Conservation (phyloP, 352 stramenopile species). For the Phytophthora brassicae region DNA sequence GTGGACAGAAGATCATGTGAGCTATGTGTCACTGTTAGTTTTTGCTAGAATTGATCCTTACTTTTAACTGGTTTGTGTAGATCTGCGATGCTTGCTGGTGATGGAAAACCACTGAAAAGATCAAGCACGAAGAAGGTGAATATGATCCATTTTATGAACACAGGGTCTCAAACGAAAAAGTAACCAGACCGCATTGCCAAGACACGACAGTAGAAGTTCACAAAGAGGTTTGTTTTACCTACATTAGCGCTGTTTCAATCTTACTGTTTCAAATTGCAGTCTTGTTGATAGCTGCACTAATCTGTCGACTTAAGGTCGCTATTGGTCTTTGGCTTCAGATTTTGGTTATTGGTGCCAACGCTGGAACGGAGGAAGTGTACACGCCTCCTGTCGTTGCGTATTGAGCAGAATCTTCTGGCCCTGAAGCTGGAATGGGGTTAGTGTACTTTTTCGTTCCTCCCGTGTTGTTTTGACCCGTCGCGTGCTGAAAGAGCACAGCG, state of each 20-base stretch:
- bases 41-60: constrained; percentile 5
- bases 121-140: constrained; percentile 66
- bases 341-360: neutral
- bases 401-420: neutral
- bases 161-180: constrained; percentile 34
- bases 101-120: constrained; percentile 26
- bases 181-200: no score
- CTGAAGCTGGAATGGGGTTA: no score
- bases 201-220: no score
- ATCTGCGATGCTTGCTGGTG: constrained; percentile 33
- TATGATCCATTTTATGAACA: constrained; percentile 85
- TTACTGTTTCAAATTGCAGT: no score
- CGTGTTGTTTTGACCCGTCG: neutral
- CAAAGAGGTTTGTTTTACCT: neutral
- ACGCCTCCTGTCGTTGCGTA: neutral
- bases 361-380: neutral
- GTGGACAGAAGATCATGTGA: constrained; percentile 63
- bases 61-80: constrained; percentile 15
- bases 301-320: neutral
- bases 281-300: neutral
- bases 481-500: neutral
- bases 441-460: no score
- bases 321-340: neutral
- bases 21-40: constrained; percentile 11
- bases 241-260: no score